Base-by-base conservation (phyloP, 176 grass and related monocot genomes). In the Melocanna baccifera region DNA sequence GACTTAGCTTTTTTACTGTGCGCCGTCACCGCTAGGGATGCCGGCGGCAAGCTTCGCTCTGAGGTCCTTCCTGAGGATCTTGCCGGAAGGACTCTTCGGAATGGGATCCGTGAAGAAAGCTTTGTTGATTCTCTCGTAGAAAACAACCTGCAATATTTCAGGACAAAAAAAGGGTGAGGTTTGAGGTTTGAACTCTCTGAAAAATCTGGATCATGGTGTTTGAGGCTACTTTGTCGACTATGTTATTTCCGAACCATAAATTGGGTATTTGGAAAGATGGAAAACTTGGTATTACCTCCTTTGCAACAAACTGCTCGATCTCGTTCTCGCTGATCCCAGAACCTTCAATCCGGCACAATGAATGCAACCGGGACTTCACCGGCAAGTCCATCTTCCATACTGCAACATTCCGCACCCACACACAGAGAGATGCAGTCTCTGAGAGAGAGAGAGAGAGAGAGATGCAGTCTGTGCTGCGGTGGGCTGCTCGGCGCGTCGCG, bases 361-460 rank as follows among this genome's bases (percentile, higher is more conserved):
- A 98, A 98, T 55, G 96, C 93, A 61, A 95, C 93, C 7, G 96
- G 96, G 51, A 98, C 69, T 80, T 98, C 96, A 57, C 96, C 96
- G 7, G 90, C 82, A 59, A 90, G 48, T 80, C 95, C 96, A 15
- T 98, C 93, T 88, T 92, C 90, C 93, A 93, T 95, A 45, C 96
- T 98, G 76, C 77, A 88, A 81, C 12, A 55, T n/a, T 47, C 30
- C 30, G 3, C 30, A 32, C 30, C 30, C 30, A 32, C 30, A 32
- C 30, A 32, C 30, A 32, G 30, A 2, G 30, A 32, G 30, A 32
- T 32, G 30, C 30, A 32, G 3, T 32, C 30, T 32, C 0, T 2
- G 30, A 32, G 30, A 32, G 30, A 32, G 30, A 32, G 1, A 32
- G 1, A 32, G 30, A 32, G 30, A 32, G 30, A 32, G 30, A 32